Base-by-base conservation (phyloP, 2,329 filamentous ascomycete species). In the Volutella citrinella region DNA sequence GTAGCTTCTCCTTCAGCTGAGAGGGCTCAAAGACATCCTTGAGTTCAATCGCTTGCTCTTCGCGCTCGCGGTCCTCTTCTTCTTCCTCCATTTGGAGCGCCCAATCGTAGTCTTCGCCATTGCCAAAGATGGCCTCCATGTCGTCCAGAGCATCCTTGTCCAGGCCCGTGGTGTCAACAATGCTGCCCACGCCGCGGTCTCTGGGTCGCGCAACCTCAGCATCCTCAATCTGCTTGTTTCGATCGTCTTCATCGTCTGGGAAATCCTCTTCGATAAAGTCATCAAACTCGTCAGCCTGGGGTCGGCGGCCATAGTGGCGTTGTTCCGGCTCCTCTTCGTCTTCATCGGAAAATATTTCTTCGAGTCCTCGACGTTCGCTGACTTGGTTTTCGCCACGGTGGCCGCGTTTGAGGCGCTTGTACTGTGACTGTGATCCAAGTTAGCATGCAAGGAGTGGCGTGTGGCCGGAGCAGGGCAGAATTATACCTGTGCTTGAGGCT, bases 21-120 rank as follows among this genome's bases (percentile, higher is more conserved):
- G 90, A 95, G 1, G 93, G 93, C 63, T 98, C 93, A 54, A 98
- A 98, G 31, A 98, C 91, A 58, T 98, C 91, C 66, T 97, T 96
- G 43, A 98, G 77, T 62, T 96, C 88, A 25, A 97, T 79, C 27
- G 83, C 82, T 52, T 90, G 86, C 47, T 94, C 87, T 42, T 87
- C 85, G 40, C 82, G 77, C 46, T 85, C 74, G 37, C 84, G 80
- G 29, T 87, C 82, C 46, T 94, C 87, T 46, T 90, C 84, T 30
- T 89, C 83, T 27, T 93, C 86, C 61, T 97, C 90, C 54, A 91
- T 73, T 32, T 91, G 85, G 29, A 98, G 69, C 8, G 91, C 93
- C 82, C 94, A 98, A 50, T 90, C 83, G 57, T 97, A 98, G 56
- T 98, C 93, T 46, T 87, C 88, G 36, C 93, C 91, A 56, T 95